Conservation (phyloP, 441 rosid genomes). For the Rhodomyrtus psidioides region DNA sequence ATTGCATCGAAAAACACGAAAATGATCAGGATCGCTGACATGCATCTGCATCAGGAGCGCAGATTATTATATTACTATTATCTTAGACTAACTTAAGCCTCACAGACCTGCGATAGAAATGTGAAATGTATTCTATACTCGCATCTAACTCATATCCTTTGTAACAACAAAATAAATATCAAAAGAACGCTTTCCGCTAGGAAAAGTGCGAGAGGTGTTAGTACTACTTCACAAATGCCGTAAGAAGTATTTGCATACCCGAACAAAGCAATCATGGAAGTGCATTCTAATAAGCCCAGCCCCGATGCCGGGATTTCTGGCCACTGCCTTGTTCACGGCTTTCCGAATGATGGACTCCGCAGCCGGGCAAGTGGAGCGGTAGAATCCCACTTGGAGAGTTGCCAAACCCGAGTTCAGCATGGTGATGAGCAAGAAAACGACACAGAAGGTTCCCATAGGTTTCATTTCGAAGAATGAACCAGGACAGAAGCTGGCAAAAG, state of each 20-base stretch:
- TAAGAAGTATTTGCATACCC: neutral
- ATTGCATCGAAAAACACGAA: neutral
- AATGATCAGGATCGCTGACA: neutral
- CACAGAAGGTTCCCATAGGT: neutral
- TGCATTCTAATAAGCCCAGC: neutral
- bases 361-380: neutral
- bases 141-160: neutral
- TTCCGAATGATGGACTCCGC: neutral
- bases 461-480: neutral
- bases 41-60: neutral
- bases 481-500: neutral
- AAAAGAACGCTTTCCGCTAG: neutral
- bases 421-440: neutral
- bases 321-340: neutral
- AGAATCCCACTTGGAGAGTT: neutral
- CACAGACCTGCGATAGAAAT: neutral
- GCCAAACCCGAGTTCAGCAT: neutral
- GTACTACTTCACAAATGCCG: neutral
- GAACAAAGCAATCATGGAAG: neutral
- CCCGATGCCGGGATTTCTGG: neutral
- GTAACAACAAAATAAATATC: neutral
- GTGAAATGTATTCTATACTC: neutral
- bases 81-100: too few species aligned
- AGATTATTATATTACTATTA: neutral
- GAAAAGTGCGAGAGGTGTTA: neutral